Conservation (phyloP, 176 grass and related monocot genomes). For the Cocos nucifera region DNA sequence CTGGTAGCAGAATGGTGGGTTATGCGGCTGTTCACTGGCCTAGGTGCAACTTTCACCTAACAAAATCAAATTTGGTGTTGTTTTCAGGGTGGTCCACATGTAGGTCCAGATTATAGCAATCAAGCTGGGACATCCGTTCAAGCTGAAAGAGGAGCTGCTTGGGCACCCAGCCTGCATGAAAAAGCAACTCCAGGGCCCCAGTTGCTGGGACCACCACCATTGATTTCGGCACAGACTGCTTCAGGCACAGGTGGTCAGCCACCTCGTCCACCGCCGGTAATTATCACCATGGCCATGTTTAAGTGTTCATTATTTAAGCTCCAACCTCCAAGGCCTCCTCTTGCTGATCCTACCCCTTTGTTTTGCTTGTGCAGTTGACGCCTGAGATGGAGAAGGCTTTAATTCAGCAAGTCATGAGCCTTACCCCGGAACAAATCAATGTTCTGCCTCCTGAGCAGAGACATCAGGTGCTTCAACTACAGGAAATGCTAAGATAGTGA, state of each 20-base stretch:
- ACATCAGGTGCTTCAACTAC: slow-evolving; percentile 88
- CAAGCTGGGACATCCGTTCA: slow-evolving; percentile 42
- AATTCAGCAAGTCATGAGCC: slow-evolving; percentile 83
- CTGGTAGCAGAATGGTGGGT: too few relatives aligned
- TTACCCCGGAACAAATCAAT: slow-evolving; percentile 81
- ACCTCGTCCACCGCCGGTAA: slow-evolving; percentile 49
- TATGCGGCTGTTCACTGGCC: too few relatives aligned
- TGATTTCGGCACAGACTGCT: slow-evolving; percentile 50
- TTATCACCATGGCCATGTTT: not conserved
- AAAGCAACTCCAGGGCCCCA: slow-evolving; percentile 25
- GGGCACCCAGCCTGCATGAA: slow-evolving; percentile 47
- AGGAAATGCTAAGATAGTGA: slow-evolving; percentile 66
- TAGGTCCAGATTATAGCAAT: slow-evolving; percentile 47
- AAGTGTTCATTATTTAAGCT: too few relatives aligned
- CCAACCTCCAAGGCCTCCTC: not conserved
- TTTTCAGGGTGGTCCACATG: slow-evolving; percentile 39
- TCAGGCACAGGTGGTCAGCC: slow-evolving; percentile 43
- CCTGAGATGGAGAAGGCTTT: slow-evolving; percentile 86
- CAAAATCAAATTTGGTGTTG: not conserved
- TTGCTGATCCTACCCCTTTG: not conserved
- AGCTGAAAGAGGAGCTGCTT: slow-evolving; percentile 55
- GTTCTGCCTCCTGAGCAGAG: slow-evolving; percentile 84
- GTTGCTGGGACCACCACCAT: slow-evolving; percentile 47
- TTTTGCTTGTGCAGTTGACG: slow-evolving; percentile 60
- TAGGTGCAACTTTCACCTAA: too few relatives aligned